phyloP scores from a whole-genome alignment of 2,329 filamentous ascomycete species.

The Colletotrichum sp. region DNA sequence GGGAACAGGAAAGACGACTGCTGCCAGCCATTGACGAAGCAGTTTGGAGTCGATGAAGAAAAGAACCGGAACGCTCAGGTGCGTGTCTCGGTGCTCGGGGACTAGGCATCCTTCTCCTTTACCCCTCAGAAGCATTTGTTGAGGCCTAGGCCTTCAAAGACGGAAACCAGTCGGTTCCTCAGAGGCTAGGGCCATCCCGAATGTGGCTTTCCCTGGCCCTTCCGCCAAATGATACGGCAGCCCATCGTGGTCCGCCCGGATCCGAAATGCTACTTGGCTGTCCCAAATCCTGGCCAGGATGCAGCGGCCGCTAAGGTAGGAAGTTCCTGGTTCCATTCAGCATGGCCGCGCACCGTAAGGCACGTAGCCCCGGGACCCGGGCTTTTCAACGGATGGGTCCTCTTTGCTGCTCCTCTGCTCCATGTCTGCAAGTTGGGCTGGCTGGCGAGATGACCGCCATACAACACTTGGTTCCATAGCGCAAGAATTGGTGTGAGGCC shows the following conservation, averaged over 20 bases:
- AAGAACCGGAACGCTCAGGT: not conserved
- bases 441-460: not conserved
- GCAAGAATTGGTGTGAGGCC: not conserved
- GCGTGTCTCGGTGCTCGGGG: not conserved
- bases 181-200: not conserved
- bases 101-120: not conserved
- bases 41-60: not conserved
- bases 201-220: not conserved
- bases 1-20: not conserved
- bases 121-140: not conserved
- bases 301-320: slow-evolving; percentile 17
- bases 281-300: not conserved
- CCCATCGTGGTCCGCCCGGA: not conserved
- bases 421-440: not conserved
- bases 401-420: not conserved
- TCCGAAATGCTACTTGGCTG: not conserved
- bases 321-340: not conserved
- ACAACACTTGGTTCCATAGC: not conserved
- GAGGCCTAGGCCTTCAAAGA: not conserved
- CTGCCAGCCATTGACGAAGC: not conserved
- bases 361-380: not conserved
- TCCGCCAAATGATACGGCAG: not conserved
- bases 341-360: not conserved
- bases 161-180: not conserved
- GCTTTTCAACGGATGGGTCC: not conserved